Evolutionary conservation across 2,329 filamentous ascomycete genomes (phyloP).

Genomic region (Fusarium chaquense): DNA sequence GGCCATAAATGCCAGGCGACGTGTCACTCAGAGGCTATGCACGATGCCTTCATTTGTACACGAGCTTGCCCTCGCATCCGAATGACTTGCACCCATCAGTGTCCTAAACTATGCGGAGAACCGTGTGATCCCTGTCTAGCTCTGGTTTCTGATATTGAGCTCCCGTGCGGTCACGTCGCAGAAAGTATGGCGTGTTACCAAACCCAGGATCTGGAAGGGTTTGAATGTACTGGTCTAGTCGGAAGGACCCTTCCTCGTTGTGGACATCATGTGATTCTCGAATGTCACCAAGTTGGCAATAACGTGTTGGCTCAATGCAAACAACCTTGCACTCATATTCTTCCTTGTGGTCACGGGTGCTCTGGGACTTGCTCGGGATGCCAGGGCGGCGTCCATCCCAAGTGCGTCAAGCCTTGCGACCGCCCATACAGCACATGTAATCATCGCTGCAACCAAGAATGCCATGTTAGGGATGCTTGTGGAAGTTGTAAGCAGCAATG

Average conservation of each 20-base stretch:
- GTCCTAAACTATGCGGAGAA: constrained; percentile 57
- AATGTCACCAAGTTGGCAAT: not conserved
- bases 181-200: constrained; percentile 19
- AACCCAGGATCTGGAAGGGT: not conserved
- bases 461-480: constrained; percentile 30
- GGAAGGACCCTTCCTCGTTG: constrained; percentile 19
- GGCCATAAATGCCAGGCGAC: constrained; percentile 59
- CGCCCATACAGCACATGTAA: constrained; percentile 65
- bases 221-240: constrained; percentile 2
- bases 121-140: constrained; percentile 48
- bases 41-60: constrained; percentile 58
- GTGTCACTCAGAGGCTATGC: constrained; percentile 61
- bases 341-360: constrained; percentile 57
- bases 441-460: constrained; percentile 62
- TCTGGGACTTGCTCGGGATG: constrained; percentile 10
- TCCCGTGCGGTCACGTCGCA: constrained; percentile 39
- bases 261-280: not conserved
- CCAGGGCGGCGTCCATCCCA: not conserved
- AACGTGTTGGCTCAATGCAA: not conserved
- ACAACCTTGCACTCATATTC: constrained; percentile 44
- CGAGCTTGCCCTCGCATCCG: constrained; percentile 58
- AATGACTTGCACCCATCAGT: constrained; percentile 58
- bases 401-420: constrained; percentile 56
- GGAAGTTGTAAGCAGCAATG: constrained; percentile 70
- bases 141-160: constrained; percentile 10